phyloP scores from a whole-genome alignment of 1,284 basidiomycete genomes.

The Cystobasidium pallidum region DNA sequence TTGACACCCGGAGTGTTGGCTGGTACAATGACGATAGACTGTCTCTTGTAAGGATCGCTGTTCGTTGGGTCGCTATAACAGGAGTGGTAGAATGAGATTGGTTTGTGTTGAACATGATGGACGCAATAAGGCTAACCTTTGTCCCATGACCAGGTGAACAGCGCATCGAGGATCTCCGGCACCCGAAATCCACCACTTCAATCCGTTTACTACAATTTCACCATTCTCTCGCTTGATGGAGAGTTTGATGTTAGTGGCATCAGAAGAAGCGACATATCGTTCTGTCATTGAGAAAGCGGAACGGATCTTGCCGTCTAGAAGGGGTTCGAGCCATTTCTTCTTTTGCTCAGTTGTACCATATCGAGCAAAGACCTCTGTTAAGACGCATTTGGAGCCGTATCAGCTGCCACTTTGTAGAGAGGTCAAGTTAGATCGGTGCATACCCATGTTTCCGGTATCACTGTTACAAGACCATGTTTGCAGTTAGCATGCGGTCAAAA shows the following conservation, averaged over 20 bases:
- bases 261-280: slow-evolving; percentile 62
- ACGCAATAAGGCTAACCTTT: slow-evolving; percentile 55
- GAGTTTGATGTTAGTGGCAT: slow-evolving; percentile 89
- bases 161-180: slow-evolving; percentile 90
- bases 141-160: slow-evolving; percentile 91
- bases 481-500: not conserved
- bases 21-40: slow-evolving; percentile 92
- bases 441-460: slow-evolving; percentile 54
- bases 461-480: slow-evolving; percentile 20
- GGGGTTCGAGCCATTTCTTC: slow-evolving; percentile 82
- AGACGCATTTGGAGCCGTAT: not conserved
- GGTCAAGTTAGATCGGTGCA: not conserved
- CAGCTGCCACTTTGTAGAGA: too few relatives aligned
- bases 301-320: slow-evolving; percentile 89
- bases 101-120: too few relatives aligned
- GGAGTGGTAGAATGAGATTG: not conserved
- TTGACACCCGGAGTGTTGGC: slow-evolving; percentile 84
- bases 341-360: slow-evolving; percentile 90
- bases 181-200: slow-evolving; percentile 99
- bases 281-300: slow-evolving; percentile 96
- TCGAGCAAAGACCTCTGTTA: slow-evolving; percentile 83
- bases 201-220: slow-evolving; percentile 90
- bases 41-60: slow-evolving; percentile 72
- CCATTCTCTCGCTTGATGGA: slow-evolving; percentile 82
- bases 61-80: slow-evolving; percentile 66